Conservation (phyloP, 768 basidiomycete genomes). For the Auriscalpium vulgare region DNA sequence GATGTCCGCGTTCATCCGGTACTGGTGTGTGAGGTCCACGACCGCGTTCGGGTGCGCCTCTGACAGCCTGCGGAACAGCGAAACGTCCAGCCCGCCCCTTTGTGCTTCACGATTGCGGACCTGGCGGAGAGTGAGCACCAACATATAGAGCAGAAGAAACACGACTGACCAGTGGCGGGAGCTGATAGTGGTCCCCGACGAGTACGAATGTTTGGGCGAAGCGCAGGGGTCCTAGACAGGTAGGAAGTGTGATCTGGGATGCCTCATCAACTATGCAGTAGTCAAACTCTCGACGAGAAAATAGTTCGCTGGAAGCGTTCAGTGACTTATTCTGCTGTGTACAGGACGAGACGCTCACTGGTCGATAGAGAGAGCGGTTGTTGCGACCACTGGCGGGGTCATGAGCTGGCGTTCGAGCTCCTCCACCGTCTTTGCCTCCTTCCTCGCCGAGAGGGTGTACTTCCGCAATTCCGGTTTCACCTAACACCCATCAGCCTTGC, state of each 20-base stretch:
- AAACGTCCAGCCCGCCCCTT: constrained; percentile 80
- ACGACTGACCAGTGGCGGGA: constrained; percentile 77
- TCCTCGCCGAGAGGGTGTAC: constrained; percentile 55
- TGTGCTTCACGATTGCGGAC: constrained; percentile 76
- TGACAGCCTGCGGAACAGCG: constrained; percentile 82
- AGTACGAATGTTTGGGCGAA: constrained; percentile 88
- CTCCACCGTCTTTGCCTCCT: constrained; percentile 58
- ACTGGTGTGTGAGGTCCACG: constrained; percentile 80
- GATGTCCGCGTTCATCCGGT: constrained; percentile 95
- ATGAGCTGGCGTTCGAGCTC: constrained; percentile 79
- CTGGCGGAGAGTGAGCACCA: constrained; percentile 29
- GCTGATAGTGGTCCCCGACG: constrained; percentile 95
- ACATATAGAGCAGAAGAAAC: not conserved
- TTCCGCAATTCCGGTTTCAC: constrained; percentile 75
- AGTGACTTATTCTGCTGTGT: not conserved
- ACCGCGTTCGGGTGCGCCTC: constrained; percentile 83
- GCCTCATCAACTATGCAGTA: constrained; percentile 98
- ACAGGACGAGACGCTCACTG: constrained; percentile 52
- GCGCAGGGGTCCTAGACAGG: constrained; percentile 87
- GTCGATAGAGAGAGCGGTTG: constrained; percentile 89
- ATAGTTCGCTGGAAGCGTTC: constrained; percentile 56
- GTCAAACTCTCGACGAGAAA: constrained; percentile 80
- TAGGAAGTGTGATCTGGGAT: constrained; percentile 93
- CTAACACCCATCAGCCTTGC: constrained; percentile 30
- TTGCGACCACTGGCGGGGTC: constrained; percentile 89